phyloP scores from a whole-genome alignment of 2,329 filamentous ascomycete genomes.

The Stylonectria norvegica region DNA sequence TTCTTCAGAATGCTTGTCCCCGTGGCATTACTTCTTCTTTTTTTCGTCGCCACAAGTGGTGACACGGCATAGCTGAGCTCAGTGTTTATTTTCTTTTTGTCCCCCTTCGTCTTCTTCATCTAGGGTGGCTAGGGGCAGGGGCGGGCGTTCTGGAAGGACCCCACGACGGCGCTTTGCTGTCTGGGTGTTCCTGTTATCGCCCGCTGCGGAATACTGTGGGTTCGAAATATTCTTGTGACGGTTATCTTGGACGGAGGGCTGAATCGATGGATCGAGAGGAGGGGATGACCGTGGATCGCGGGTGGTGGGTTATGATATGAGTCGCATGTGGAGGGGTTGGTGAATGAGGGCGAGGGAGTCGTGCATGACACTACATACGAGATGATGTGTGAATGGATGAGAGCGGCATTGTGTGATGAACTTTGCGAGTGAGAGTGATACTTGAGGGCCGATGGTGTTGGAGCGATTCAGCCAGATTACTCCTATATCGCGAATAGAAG shows the following conservation, averaged over 20 bases:
- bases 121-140: constrained; percentile 15
- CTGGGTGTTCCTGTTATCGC: constrained; percentile 8
- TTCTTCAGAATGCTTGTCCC: constrained; percentile 11
- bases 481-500: too few species aligned
- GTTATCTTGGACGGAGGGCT: constrained; percentile 5
- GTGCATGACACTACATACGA: constrained; percentile 15
- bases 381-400: constrained; percentile 27
- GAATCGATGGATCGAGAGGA: too few species aligned
- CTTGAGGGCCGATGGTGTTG: neutral
- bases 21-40: constrained; percentile 11
- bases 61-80: constrained; percentile 26
- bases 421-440: neutral
- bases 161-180: constrained; percentile 6
- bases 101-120: constrained; percentile 16
- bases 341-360: neutral
- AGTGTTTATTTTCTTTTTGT: constrained; percentile 17
- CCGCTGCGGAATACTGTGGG: constrained; percentile 7
- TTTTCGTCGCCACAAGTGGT: constrained; percentile 11
- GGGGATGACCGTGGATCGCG: too few species aligned
- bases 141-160: constrained; percentile 14
- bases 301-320: too few species aligned
- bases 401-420: constrained; percentile 19
- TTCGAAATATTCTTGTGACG: constrained; percentile 11
- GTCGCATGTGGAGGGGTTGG: constrained; percentile 6
- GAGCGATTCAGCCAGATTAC: too few species aligned